Evolutionary conservation across 129 eudicot species (phyloP), one percentile per base, ranked within the genome.

Genomic region (Pseudognaphalium luteoalbum): DNA sequence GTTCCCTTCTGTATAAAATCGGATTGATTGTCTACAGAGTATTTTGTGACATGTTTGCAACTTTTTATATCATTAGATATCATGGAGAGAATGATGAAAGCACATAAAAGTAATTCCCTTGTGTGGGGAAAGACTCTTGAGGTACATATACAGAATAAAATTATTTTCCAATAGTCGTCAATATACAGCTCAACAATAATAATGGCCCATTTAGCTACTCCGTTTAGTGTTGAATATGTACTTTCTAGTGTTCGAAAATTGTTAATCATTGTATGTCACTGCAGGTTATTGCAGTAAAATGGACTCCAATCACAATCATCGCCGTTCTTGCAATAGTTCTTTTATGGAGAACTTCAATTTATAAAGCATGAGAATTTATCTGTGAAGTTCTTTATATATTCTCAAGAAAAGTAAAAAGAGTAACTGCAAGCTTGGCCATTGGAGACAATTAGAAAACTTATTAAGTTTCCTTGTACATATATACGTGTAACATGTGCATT

Each of bases 101-200:
- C 86, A 28, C 91, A 80, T 67, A 74, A 70, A 74, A 76, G 82
- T 71, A 70, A 71, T 77, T 84, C 84, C 21, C 79, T 80, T 9
- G 30, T 86, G 7, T 86, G 94, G 94, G 83, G 83, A 8, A 69
- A 79, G 72, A 74, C 76, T 51, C 87, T 88, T 58, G 90, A 86
- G 94, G 94, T 86, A 69, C 25, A 59, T 63, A 33, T 1, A 28
- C 0, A 20, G 20, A 20, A 6, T 4, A 47, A 50, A 47, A 28
- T 28, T 30, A 9, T 22, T 29, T 29, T 20, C 17, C 33, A 21
- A 9, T 19, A 25, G 67, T 62, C 37, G 51, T 42, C n/a, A n/a
- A n/a, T n/a, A n/a, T n/a, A 42, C 20, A 50, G 4, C 5, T 50
- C n/a, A 50, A 50, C 17, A n/a, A n/a, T n/a, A 14, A 16, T 52